Evolutionary conservation across 2,329 filamentous ascomycete genomes (phyloP).

Genomic region (Coniochaeta hoffmannii): DNA sequence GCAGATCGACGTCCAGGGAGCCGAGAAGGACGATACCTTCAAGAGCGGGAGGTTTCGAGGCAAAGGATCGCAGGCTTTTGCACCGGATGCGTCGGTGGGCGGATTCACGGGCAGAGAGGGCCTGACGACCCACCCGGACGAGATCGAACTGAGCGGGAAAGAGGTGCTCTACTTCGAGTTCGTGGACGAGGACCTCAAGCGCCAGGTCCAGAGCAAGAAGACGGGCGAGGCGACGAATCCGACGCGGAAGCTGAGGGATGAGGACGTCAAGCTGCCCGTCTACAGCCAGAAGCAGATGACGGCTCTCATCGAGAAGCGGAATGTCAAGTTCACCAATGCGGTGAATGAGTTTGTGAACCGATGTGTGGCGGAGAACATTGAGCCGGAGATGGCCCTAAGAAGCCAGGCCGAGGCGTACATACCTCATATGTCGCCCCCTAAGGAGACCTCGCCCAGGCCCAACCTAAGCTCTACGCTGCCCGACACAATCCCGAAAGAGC

Average conservation of each 20-base stretch:
- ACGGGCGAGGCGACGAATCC: constrained; percentile 66
- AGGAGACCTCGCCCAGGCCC: constrained; percentile 19
- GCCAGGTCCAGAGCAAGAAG: constrained; percentile 64
- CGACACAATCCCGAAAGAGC: constrained; percentile 67
- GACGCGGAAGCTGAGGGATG: constrained; percentile 61
- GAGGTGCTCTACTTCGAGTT: constrained; percentile 90
- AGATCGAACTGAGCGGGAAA: constrained; percentile 31
- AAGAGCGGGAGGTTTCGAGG: constrained; percentile 47
- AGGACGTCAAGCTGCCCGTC: constrained; percentile 84
- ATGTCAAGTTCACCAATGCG: constrained; percentile 72
- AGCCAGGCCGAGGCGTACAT: constrained; percentile 52
- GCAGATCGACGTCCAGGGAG: constrained; percentile 69
- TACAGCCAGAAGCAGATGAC: constrained; percentile 92
- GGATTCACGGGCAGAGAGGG: constrained; percentile 43
- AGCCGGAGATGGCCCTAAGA: constrained; percentile 61
- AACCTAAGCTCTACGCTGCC: constrained; percentile 45
- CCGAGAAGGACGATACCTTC: constrained; percentile 57
- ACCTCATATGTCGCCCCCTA: constrained; percentile 47
- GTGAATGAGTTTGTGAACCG: constrained; percentile 70
- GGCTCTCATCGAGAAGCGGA: constrained; percentile 80
- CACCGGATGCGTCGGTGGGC: constrained; percentile 49
- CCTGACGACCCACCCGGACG: constrained; percentile 21
- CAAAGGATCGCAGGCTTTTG: constrained; percentile 39
- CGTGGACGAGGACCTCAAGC: constrained; percentile 81
- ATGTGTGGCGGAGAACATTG: constrained; percentile 55